These are phyloP conservation scores for Ganoderma sp. DNA, from an alignment of 1,284 basidiomycete species.

Conservation along the genomic window DNA sequence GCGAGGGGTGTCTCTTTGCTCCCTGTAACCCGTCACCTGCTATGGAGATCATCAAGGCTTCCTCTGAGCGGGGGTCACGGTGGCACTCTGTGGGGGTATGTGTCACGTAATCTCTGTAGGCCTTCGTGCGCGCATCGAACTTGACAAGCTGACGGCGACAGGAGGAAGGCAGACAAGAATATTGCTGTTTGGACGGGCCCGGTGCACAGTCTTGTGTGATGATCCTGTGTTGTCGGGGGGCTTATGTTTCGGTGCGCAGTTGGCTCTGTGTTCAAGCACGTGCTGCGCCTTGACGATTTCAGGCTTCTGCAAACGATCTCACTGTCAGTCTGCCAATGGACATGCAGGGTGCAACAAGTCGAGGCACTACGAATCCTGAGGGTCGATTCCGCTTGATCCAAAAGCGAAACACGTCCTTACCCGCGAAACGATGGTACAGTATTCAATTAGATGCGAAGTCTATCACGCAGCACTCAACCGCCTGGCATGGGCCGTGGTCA, in stretches of 20 bases:
- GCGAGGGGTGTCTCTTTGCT: too few species aligned
- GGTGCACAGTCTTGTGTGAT: not conserved
- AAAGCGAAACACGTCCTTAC: not conserved
- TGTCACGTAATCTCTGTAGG: not conserved
- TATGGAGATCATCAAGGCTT: not conserved
- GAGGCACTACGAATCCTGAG: not conserved
- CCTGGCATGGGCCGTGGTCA: not conserved
- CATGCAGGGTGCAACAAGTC: not conserved
- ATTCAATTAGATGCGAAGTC: not conserved
- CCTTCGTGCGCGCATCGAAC: not conserved
- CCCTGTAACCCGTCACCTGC: too few species aligned
- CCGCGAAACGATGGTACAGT: not conserved
- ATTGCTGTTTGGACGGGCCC: not conserved
- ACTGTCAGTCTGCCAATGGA: too few species aligned
- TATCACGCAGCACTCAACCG: not conserved
- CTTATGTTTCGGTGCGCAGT: not conserved
- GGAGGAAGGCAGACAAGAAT: not conserved
- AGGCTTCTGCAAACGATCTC: not conserved
- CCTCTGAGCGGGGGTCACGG: not conserved
- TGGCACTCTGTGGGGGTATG: not conserved
- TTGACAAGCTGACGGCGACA: not conserved
- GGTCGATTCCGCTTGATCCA: not conserved
- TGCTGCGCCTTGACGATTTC: conserved; percentile 3
- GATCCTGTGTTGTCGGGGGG: not conserved
- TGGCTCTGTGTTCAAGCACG: not conserved